phyloP scores from a whole-genome alignment of 2,329 filamentous ascomycete genomes.

The Dothidotthia symphoricarpi region DNA sequence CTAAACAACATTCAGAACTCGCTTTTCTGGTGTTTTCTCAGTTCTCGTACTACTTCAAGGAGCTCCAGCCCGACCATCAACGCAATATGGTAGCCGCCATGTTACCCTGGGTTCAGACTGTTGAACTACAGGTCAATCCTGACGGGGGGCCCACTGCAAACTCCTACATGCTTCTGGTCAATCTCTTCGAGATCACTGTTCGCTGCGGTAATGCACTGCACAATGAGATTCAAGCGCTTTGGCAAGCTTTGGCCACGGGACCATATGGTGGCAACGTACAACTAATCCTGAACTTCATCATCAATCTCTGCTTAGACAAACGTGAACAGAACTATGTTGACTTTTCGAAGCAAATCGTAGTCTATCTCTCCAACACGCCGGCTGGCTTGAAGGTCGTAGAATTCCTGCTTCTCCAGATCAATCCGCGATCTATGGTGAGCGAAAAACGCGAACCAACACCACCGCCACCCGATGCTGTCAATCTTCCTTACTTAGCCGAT shows the following conservation, averaged over 20 bases:
- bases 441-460: conserved; percentile 61
- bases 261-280: conserved; percentile 93
- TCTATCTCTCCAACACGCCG: conserved; percentile 84
- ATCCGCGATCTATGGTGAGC: conserved; percentile 94
- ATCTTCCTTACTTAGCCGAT: conserved; percentile 82
- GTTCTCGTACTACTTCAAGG: conserved; percentile 90
- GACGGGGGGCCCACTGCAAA: conserved; percentile 86
- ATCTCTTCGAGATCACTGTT: conserved; percentile 94
- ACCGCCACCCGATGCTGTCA: conserved; percentile 68
- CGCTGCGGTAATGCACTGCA: conserved; percentile 84
- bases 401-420: conserved; percentile 86
- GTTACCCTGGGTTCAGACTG: conserved; percentile 91
- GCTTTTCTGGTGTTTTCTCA: conserved; percentile 96
- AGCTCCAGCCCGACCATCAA: conserved; percentile 76
- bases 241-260: conserved; percentile 92
- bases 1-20: conserved; percentile 82
- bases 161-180: conserved; percentile 92
- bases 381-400: conserved; percentile 91
- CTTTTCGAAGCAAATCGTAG: conserved; percentile 96
- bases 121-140: conserved; percentile 88
- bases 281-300: conserved; percentile 93
- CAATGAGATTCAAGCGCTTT: conserved; percentile 95
- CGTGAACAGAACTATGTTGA: conserved; percentile 98
- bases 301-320: conserved; percentile 85
- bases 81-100: conserved; percentile 93